Base-by-base conservation (phyloP, 148 eudicot genomes). In the Rhododendron henanense region DNA sequence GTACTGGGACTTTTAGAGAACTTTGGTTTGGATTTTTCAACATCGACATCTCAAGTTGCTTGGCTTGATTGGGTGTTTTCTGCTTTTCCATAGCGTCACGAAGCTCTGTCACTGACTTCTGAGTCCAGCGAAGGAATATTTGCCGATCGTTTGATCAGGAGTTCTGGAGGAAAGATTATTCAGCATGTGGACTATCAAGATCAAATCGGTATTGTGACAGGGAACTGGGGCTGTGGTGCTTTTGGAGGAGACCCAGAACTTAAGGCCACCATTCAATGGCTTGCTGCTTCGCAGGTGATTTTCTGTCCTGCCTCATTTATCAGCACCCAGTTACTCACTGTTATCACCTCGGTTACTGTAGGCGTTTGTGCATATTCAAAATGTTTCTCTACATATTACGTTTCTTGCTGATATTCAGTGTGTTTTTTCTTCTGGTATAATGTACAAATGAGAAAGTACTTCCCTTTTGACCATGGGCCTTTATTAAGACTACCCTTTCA, bases 211-310 rank as follows among this genome's bases (percentile, higher is more conserved):
- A 90, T 96, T 89, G 98, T 71, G 51, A 96, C 99, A 13, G 99
- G 99, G n/a, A 96, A 96, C 86, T 96, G 99, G 99, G 99, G 99
- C 53, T 96, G 98, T 90, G 98, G 99, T 65, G 99, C 98, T 87
- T 96, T 96, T 87, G 99, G 98, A 44, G 99, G 99, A 83, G 99
- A 96, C 88, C 98, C 99, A 84, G 94, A 96, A 91, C 88, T 96
- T 85, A 96, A 96, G 90, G 87, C 94, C 31, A 84, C 92, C 59
- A 84, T 96, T 53, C 99, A 96, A 84, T 96, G 99, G 99, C 92
- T 96, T 78, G 98, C 99, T 87, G 97, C 97, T 73, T 96, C 99
- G 90, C 96, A 96, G 98, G 98, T 95, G 78, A 89, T 77, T 81
- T 48, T 84, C 57, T 73, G 51, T 86, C 59, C 74, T 59, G 75